Conservation (phyloP, 176 grass and related monocot genomes). For the Bolboschoenus planiculmis region DNA sequence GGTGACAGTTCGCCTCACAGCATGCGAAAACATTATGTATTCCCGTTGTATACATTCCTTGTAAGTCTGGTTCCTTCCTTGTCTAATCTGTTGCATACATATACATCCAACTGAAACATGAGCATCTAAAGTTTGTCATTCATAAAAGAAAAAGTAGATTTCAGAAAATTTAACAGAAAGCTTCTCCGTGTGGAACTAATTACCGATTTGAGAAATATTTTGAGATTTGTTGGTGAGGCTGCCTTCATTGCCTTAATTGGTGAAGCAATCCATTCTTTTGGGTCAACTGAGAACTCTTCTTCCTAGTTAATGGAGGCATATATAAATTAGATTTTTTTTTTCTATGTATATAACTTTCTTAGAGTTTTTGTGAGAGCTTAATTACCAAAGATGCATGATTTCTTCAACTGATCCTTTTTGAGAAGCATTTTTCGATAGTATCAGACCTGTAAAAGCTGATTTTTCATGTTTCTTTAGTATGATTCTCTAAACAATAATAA, state of each 20-base stretch:
- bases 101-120: neutral
- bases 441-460: neutral
- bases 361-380: neutral
- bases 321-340: neutral
- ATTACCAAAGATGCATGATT: slow-evolving; percentile 2
- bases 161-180: neutral
- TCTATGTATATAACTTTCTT: neutral
- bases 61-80: neutral
- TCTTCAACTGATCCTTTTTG: neutral
- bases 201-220: slow-evolving; percentile 2
- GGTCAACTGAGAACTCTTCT: neutral
- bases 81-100: neutral
- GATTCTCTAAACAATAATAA: neutral
- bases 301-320: neutral
- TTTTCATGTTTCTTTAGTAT: neutral
- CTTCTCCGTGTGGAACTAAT: neutral
- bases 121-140: neutral
- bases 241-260: neutral
- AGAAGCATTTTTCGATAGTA: neutral
- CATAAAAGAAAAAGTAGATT: neutral
- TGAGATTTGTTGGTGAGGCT: neutral
- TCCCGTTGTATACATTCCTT: neutral
- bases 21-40: neutral
- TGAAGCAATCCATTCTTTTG: neutral
- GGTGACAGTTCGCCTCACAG: neutral